These are phyloP conservation scores for Saccharomyces paradoxus DNA, from an alignment of 805 yeast species.

Conservation along the genomic window DNA sequence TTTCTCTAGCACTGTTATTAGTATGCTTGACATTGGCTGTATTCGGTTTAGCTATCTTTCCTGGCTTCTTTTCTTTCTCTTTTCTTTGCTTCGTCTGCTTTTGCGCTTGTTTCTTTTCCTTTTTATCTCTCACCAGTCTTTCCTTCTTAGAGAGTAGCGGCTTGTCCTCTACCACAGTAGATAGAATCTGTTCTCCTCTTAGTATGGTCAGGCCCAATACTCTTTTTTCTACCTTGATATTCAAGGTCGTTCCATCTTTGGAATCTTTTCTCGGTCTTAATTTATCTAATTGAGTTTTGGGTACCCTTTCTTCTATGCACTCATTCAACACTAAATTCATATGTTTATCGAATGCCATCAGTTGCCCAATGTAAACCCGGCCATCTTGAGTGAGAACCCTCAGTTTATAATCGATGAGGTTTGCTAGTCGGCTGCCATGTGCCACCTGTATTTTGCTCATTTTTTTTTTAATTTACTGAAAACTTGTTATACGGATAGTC, in stretches of 20 bases:
- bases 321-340: constrained; percentile 81
- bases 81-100: constrained; percentile 27
- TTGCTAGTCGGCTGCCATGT: constrained; percentile 34
- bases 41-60: background rate
- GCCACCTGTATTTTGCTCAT: constrained; percentile 18
- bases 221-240: constrained; percentile 59
- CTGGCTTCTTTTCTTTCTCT: constrained; percentile 3
- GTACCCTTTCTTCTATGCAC: constrained; percentile 72
- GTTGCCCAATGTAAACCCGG: constrained; percentile 66
- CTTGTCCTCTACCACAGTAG: constrained; percentile 52
- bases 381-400: constrained; percentile 71
- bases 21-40: constrained; percentile 1
- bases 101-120: constrained; percentile 29
- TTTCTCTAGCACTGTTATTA: background rate
- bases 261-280: constrained; percentile 14
- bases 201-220: constrained; percentile 72
- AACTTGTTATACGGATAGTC: background rate
- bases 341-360: constrained; percentile 82
- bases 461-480: background rate
- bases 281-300: constrained; percentile 44
- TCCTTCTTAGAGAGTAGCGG: constrained; percentile 40
- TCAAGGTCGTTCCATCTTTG: constrained; percentile 18
- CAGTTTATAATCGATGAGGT: constrained; percentile 64
- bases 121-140: constrained; percentile 26
- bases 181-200: constrained; percentile 81